phyloP scores from a whole-genome alignment of 495 filamentous ascomycete species.

The Talaromyces ruber region DNA sequence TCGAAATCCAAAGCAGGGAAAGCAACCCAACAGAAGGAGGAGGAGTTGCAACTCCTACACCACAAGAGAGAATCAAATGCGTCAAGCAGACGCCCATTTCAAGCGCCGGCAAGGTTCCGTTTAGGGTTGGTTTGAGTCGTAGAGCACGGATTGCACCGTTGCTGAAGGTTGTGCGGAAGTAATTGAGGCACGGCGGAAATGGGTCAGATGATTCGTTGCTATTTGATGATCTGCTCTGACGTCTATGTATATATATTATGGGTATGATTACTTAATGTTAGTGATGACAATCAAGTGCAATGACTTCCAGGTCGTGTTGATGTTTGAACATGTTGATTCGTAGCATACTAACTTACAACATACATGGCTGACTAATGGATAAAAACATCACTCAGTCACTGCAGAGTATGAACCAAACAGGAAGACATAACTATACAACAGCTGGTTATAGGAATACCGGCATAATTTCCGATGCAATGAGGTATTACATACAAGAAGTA shows the following conservation, averaged over 20 bases:
- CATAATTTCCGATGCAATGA: not conserved
- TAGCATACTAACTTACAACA: not conserved
- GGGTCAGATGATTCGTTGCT: not conserved
- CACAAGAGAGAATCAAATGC: conserved; percentile 14
- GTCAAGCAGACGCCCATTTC: conserved; percentile 41
- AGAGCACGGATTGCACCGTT: conserved; percentile 56
- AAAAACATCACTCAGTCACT: not conserved
- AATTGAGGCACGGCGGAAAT: conserved; percentile 5
- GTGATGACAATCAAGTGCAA: not conserved
- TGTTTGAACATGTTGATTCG: not conserved
- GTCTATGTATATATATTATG: not conserved
- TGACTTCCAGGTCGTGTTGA: no score
- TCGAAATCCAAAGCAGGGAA: conserved; percentile 79
- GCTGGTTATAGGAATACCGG: not conserved
- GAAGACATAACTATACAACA: not conserved
- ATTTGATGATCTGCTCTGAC: not conserved
- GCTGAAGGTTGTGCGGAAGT: conserved; percentile 55
- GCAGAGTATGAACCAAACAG: not conserved
- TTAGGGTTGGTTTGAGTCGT: conserved; percentile 61
- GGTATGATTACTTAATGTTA: not conserved
- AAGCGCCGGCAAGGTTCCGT: conserved; percentile 46
- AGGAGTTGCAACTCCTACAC: conserved; percentile 8
- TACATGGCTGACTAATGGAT: not conserved
- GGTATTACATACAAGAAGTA: not conserved
- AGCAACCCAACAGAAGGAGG: conserved; percentile 9